Percentiles rank a stretch among this genome's conserved stretches.
These are phyloP conservation scores for Russula olivacea DNA, from an alignment of 768 basidiomycete genomes.

Conservation along the genomic window DNA sequence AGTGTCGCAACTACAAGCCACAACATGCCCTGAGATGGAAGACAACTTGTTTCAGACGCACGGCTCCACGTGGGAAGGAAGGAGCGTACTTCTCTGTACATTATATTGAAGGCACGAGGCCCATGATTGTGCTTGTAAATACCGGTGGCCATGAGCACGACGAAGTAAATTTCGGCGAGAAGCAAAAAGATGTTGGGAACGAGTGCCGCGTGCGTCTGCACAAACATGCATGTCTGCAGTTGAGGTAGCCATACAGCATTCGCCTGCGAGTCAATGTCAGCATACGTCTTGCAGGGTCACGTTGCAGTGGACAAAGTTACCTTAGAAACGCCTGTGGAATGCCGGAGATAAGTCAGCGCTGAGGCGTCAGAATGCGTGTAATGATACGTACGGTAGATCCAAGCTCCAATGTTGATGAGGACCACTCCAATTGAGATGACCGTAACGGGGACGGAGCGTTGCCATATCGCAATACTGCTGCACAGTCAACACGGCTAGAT, in stretches of 20 bases:
- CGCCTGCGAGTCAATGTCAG: slow-evolving; percentile 1
- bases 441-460: neutral
- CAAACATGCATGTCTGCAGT: neutral
- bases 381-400: slow-evolving; percentile 16
- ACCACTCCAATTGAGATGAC: neutral
- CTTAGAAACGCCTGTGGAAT: neutral
- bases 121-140: slow-evolving; percentile 11
- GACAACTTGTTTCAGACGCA: neutral
- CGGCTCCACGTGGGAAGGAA: neutral
- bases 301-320: neutral
- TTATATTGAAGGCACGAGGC: slow-evolving; percentile 7
- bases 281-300: neutral
- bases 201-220: neutral
- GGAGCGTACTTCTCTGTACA: slow-evolving; percentile 19
- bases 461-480: slow-evolving; percentile 20
- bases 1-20: slow-evolving; percentile 14
- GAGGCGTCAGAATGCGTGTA: neutral
- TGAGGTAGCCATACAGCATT: neutral
- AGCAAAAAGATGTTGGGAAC: slow-evolving; percentile 2
- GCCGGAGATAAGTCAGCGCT: neutral
- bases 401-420: slow-evolving; percentile 7
- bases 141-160: slow-evolving; percentile 12
- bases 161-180: neutral
- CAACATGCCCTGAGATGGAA: slow-evolving; percentile 9
- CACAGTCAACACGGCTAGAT: neutral